Conservation (phyloP, 805 yeast species). For the Pachysolen tannophilus region DNA sequence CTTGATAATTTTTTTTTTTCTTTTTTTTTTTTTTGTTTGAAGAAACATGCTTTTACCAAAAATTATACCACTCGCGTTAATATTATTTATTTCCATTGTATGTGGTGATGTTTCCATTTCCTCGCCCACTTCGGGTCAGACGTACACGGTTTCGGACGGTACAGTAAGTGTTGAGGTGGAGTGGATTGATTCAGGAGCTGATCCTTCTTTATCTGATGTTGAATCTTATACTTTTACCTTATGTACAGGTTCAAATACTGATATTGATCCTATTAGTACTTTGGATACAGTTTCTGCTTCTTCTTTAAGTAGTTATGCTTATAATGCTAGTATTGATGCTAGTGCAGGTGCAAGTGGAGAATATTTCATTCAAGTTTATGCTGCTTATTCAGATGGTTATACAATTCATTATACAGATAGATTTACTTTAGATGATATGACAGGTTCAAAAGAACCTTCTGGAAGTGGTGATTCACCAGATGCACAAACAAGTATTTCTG, state of each 20-base stretch:
- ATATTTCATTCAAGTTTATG: conserved; percentile 65
- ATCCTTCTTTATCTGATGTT: conserved; percentile 38
- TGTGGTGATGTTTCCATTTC: conserved; percentile 43
- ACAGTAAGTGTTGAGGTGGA: conserved; percentile 27
- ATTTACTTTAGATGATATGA: conserved; percentile 62
- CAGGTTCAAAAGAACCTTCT: conserved; percentile 48
- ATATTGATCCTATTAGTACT: conserved; percentile 31
- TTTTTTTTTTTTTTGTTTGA: too few species aligned
- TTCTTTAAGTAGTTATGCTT: conserved; percentile 24
- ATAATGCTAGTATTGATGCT: conserved; percentile 35
- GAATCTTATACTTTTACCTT: conserved; percentile 42
- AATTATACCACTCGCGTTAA: too few species aligned
- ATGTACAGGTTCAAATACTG: conserved; percentile 58
- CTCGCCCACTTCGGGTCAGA: conserved; percentile 31
- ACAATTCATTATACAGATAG: conserved; percentile 64
- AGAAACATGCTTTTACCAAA: too few species aligned
- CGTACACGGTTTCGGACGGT: conserved; percentile 32
- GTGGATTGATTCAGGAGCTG: conserved; percentile 51
- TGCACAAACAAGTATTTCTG: conserved; percentile 23
- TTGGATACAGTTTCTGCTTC: conserved; percentile 20
- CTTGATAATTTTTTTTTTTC: too few species aligned
- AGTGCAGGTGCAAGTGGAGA: conserved; percentile 51
- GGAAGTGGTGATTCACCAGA: conserved; percentile 40
- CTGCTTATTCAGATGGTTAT: conserved; percentile 32
- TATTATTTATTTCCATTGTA: too few species aligned